Evolutionary conservation across 805 yeast species (phyloP), one percentile per base, ranked within the genome.

Genomic region (Kodamaea nitidulidarum): DNA sequence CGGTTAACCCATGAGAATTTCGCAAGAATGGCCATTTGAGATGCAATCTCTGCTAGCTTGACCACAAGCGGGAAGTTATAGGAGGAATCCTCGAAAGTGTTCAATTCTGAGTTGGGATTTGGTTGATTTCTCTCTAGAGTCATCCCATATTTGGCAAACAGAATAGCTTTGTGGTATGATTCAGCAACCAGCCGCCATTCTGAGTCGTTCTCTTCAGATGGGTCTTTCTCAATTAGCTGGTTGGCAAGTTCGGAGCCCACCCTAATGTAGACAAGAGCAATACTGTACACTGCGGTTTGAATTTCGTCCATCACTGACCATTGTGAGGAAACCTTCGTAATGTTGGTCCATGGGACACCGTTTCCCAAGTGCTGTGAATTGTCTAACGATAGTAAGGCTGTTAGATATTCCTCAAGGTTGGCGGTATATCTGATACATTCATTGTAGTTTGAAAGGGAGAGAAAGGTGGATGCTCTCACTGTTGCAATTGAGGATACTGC

Each of bases 1-100:
- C 74, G 47, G 44, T 63, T 65, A 15, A 56, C 33, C 70, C 70
- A 63, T 10, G 67, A 58, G 15, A 60, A 60, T 44, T 68, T 68
- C 24, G 63, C 54, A 28, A 68, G 51, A 5, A 63, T 62, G 2
- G 71, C 59, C 60, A 65, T 57, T 43, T 68, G 74, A 25, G 63
- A 55, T 35, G 64, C 52, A 4, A 64, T 49, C 26, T 55, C 54
- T 37, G 56, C 50, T 4, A 66, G 51, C 29, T 58, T 60, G 9
- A 41, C 44, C 3, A 61, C 26, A 18, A 60, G 47, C 1, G 35
- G 15, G 11, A 30, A 30, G 21, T 30, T 30, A 21, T 30, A 30
- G 14, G 32, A 30, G 9, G 32, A 7, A 12, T 30, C 32, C 12
- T 6, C 6, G 10, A 30, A 30, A 7, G 32, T 30, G 15, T 10